Evolutionary conservation across 306 rosid species (phyloP), one percentile per base, ranked within the genome.

Genomic region (Ormosia semicastrata): DNA sequence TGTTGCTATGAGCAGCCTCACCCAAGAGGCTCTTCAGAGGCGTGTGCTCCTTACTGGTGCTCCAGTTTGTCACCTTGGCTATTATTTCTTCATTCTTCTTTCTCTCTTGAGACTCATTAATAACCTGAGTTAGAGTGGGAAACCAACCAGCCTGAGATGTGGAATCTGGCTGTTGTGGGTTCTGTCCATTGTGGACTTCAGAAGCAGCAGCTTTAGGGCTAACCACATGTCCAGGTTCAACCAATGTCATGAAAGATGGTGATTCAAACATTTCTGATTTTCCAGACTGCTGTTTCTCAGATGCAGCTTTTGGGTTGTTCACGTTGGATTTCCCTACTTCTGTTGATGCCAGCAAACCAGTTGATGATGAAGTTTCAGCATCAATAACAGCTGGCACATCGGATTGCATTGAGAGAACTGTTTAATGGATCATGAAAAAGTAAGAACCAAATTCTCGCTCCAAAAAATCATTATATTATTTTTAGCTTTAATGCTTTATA

Each of bases 181-280:
- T 80, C 58, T 62, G 87, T 6, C 70, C 87, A 18, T 77, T 89
- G 68, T 77, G 86, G 69, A 47, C 81, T 73, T 91, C 92, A 0
- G 88, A 78, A 40, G 66, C 54, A 46, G 78, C 74, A 4, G 81
- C 73, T n/a, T 91, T 84, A 76, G 81, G 75, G 66, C 64, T 83
- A 49, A 37, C 65, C 68, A 39, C 63, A 8, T 76, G 79, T 44
- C 56, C 71, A 14, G 87, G 82, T 78, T 93, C 93, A 14, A 93
- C 97, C 90, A 90, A 64, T 24, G 98, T 92, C 90, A 88, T 87
- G 88, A 95, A 95, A 65, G 98, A 95, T 4, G 97, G 99, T 3
- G 95, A 82, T 79, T 91, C 97, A 73, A 86, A 86, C 88, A 85
- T 58, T 24, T 92, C 97, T 44, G 88, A 86, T 82, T 87, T 90